Percentiles rank a stretch among this genome's conserved stretches.
These are phyloP conservation scores for Paxillus ammoniavirescens DNA, from an alignment of 768 basidiomycete species.

Conservation along the genomic window DNA sequence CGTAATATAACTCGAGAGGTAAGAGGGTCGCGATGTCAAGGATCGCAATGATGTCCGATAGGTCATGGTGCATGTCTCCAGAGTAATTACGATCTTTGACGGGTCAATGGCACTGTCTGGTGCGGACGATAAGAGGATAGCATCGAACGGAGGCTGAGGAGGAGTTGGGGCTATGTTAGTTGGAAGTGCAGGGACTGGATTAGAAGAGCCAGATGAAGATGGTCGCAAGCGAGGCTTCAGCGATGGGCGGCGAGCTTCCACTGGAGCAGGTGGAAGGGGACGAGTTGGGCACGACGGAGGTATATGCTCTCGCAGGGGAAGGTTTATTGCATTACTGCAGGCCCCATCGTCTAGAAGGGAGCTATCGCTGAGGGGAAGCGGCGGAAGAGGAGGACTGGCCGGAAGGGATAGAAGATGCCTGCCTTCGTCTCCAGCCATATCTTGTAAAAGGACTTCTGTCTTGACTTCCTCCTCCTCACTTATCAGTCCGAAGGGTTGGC, in stretches of 20 bases:
- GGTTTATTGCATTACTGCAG: conserved; percentile 18
- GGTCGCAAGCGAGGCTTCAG: conserved; percentile 23
- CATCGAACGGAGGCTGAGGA: conserved; percentile 56
- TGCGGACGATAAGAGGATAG: conserved; percentile 61
- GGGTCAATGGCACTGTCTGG: conserved; percentile 51
- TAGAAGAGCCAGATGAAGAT: conserved; percentile 36
- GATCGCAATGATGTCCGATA: conserved; percentile 67
- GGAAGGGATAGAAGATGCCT: conserved; percentile 31
- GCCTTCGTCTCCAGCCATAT: conserved; percentile 14
- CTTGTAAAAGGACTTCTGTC: conserved; percentile 5
- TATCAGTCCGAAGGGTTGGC: conserved; percentile 1
- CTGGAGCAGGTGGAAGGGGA: conserved; percentile 24
- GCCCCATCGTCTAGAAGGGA: not conserved
- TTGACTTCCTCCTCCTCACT: conserved; percentile 13
- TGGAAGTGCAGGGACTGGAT: conserved; percentile 51
- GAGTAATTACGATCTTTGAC: conserved; percentile 60
- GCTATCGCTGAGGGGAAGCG: conserved; percentile 37
- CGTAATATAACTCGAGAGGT: conserved; percentile 57
- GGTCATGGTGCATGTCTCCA: conserved; percentile 72
- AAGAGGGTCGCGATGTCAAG: conserved; percentile 65
- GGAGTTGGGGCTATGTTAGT: conserved; percentile 43
- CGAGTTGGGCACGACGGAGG: conserved; percentile 36
- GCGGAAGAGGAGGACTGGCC: conserved; percentile 51
- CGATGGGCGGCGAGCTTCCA: conserved; percentile 37
- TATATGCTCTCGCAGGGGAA: conserved; percentile 23